Evolutionary conservation across 345 rosid species (phyloP).

Genomic region (Sisymbrium irio): DNA sequence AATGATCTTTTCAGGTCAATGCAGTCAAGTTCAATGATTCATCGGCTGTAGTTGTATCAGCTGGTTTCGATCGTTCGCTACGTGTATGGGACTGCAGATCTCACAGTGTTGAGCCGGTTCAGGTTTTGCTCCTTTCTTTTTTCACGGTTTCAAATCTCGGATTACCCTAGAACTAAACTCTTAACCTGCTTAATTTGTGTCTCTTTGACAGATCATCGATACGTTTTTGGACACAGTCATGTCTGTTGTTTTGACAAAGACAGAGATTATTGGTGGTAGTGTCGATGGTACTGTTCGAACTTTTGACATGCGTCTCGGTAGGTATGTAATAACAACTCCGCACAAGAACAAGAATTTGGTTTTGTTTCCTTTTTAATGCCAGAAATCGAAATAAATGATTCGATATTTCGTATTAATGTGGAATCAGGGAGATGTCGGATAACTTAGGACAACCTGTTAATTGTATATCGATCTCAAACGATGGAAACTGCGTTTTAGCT

Average conservation of each 20-base stretch:
- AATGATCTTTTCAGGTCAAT: conserved; percentile 57
- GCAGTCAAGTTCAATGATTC: conserved; percentile 88
- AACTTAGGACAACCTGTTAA: conserved; percentile 91
- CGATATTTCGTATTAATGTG: not conserved
- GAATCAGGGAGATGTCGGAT: conserved; percentile 76
- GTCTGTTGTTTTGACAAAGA: conserved; percentile 91
- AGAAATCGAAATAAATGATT: not conserved
- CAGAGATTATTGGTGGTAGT: conserved; percentile 92
- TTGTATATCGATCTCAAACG: conserved; percentile 91
- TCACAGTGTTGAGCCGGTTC: conserved; percentile 89
- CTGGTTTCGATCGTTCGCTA: conserved; percentile 87
- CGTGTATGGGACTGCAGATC: conserved; percentile 98
- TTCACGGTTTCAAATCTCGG: not conserved
- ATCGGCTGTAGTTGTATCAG: conserved; percentile 81
- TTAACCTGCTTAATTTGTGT: no score
- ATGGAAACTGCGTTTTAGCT: conserved; percentile 82
- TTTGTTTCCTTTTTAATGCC: not conserved
- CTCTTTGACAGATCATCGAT: conserved; percentile 62
- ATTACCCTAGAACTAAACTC: not conserved
- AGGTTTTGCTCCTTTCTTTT: conserved; percentile 46
- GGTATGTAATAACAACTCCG: no score
- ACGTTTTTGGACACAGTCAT: conserved; percentile 84
- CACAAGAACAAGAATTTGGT: not conserved
- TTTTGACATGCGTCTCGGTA: conserved; percentile 91
- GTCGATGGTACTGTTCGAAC: conserved; percentile 98